Conservation (phyloP, 176 grass and related monocot species). For the Bolboschoenus planiculmis region DNA sequence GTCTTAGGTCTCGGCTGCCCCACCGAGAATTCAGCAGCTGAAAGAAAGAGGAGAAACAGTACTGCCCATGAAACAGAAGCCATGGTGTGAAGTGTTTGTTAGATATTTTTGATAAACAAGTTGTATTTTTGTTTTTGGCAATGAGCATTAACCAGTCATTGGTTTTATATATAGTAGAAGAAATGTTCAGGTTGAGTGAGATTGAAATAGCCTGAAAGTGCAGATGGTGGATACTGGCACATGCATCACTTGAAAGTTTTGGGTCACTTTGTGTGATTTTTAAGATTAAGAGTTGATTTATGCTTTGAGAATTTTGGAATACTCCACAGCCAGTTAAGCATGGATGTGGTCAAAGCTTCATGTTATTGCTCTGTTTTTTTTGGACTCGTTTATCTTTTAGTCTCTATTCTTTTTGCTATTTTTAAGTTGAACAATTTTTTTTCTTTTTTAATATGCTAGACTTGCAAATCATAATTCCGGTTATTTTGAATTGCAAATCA, state of each 20-base stretch:
- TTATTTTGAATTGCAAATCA: background rate
- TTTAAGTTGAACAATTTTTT: background rate
- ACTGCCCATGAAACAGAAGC: constrained; percentile 5
- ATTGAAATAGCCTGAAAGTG: background rate
- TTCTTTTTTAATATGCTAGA: background rate
- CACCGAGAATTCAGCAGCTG: background rate
- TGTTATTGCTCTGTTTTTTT: background rate
- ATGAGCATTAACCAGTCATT: background rate
- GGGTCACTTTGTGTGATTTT: background rate
- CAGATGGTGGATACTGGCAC: background rate
- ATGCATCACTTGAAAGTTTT: background rate
- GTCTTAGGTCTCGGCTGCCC: background rate
- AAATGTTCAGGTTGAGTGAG: constrained; percentile 4
- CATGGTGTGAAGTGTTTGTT: background rate
- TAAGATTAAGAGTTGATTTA: background rate
- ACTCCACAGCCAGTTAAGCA: background rate
- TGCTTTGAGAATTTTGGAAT: background rate
- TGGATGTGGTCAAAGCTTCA: background rate
- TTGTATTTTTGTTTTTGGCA: background rate
- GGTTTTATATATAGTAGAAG: constrained; percentile 15
- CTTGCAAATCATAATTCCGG: background rate
- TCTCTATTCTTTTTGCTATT: background rate
- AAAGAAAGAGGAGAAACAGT: constrained; percentile 2
- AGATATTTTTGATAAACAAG: background rate
- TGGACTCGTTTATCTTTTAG: background rate